Evolutionary conservation across 352 stramenopile genomes (phyloP).

Genomic region (Globisporangium nagaii): DNA sequence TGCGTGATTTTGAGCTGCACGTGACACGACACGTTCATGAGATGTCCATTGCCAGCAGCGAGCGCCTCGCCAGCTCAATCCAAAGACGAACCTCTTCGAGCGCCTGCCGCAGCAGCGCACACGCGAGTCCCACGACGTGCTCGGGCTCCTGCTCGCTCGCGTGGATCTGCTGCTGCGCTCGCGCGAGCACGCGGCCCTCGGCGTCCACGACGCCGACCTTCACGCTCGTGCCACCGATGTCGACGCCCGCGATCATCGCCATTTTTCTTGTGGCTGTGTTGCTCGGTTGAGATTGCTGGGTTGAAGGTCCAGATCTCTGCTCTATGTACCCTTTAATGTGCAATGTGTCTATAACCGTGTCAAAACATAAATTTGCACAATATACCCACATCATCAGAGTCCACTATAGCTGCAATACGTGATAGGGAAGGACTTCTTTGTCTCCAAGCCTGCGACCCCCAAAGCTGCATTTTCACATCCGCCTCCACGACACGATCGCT

Average conservation of each 20-base stretch:
- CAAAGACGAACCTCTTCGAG: slow-evolving; percentile 29
- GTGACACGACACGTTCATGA: background rate
- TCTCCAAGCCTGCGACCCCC: background rate
- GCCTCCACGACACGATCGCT: background rate
- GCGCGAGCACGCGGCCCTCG: slow-evolving; percentile 37
- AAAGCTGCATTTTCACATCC: background rate
- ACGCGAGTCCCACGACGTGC: slow-evolving; percentile 48
- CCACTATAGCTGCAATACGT: background rate
- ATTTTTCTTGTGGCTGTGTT: slow-evolving; percentile 1
- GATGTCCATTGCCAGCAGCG: background rate
- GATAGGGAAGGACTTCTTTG: background rate
- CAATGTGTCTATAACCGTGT: background rate
- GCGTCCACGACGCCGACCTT: slow-evolving; percentile 63
- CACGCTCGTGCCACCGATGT: slow-evolving; percentile 70
- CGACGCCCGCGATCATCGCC: slow-evolving; percentile 49
- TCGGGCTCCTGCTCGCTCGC: slow-evolving; percentile 33
- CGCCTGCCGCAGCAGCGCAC: slow-evolving; percentile 28
- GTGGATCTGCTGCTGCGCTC: slow-evolving; percentile 40
- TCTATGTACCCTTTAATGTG: too few relatives aligned
- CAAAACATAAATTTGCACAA: background rate
- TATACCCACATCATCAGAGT: too few relatives aligned
- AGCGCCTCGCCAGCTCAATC: background rate
- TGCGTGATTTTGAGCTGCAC: slow-evolving; percentile 11
- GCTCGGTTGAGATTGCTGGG: background rate
- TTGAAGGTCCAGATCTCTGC: too few relatives aligned